Evolutionary conservation across 805 yeast species (phyloP), one percentile per base, ranked within the genome.

Genomic region (Lipomyces oligophaga): DNA sequence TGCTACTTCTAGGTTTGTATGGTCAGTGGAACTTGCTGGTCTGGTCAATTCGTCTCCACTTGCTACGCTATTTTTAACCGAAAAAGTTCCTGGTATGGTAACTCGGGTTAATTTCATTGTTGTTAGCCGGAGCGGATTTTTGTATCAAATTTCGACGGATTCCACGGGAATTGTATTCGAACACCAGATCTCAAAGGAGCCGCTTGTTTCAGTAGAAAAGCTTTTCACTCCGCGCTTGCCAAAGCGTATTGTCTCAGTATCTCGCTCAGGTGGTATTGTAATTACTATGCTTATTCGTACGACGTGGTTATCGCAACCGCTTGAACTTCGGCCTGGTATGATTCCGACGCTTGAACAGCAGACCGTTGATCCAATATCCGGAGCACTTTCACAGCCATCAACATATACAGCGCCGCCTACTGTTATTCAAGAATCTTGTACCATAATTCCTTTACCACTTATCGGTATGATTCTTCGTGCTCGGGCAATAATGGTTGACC

Each of bases 381-480:
- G 30, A 10, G 30, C 30, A 13, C 30, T 26, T 13, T 26, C 30
- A 10, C 30, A 26, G 30, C 30, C 30, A 26, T 26, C 30, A 13
- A 26, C 30, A 13, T 26, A 26, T 26, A 26, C 30, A 10, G 30
- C 30, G 8, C 30, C 30, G 11, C 30, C 30, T 10, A 26, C 13
- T 26, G 30, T 26, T 26, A 26, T 26, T 26, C 8, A 8, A 13
- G 30, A 26, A 11, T 22, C 6, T 4, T 6, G 10, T 16, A 21
- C 45, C 2, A 41, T 55, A 13, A 19, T 54, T 15, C 48, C 58
- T 6, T 77, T 83, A 22, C 78, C 83, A 7, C 83, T 82, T 67
- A 83, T 83, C 30, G 89, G 90, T 18, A 79, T 84, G 83, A 68
- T 82, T 40, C 74, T 84, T 5, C 67, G 82, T 34, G 83, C 85